Evolutionary conservation across 2,329 filamentous ascomycete genomes (phyloP), one percentile per base, ranked within the genome.

Genomic region (Parastagonospora nodorum): DNA sequence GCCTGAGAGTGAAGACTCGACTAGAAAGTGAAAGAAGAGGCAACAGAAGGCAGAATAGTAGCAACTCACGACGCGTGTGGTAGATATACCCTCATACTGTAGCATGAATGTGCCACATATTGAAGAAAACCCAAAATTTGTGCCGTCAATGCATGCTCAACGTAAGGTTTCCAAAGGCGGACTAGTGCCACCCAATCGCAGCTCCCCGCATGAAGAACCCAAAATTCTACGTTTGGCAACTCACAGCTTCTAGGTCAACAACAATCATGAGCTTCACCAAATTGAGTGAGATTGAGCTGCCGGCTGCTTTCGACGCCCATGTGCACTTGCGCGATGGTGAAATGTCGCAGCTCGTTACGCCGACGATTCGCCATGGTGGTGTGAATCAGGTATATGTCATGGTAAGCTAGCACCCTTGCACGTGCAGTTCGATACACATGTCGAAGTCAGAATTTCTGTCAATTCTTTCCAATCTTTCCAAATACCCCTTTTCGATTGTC

Each of bases 301-400:
- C 77, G 3, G 78, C 77, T n/a, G 75, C 78, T 19, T 79, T 78
- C 44, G 78, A 81, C 45, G 77, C 80, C 50, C 78, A 77, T 55
- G 80, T 82, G 39, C 80, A 82, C 61, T 66, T 83, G 41, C 74
- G 80, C 29, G 78, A 82, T 68, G 78, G 77, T 12, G 74, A 76
- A 28, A 82, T 82, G 79, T 77, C 77, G 54, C 75, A 79, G 64
- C 67, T 78, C 1, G 79, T 82, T 45, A 77, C 76, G 29, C 78
- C 78, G 4, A 80, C 77, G 16, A 80, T 82, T 58, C 74, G 79
- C 42, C 59, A 72, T 53, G 80, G 80, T 51, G 80, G 80, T 54
- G 78, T 79, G 53, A 79, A 82, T 64, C 80, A 77, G 29, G 80
- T 82, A 32, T 82, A 77, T 69, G 79, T 82, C 29, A 82, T 82